phyloP scores from a whole-genome alignment of 352 stramenopile genomes.

The Phytophthora fragariaefolia region DNA sequence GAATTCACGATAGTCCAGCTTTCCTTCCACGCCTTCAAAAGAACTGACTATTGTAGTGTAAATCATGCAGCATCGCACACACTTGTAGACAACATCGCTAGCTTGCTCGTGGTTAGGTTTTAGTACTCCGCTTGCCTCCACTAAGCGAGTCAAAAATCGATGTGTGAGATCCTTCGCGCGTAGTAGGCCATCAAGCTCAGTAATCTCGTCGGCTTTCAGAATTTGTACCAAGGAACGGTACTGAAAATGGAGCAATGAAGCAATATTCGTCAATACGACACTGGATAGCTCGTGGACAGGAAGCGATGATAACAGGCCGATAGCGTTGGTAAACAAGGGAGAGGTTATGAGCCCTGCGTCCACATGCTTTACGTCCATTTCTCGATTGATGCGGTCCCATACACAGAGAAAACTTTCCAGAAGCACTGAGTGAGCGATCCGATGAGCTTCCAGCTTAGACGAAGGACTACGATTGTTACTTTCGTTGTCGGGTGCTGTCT shows the following conservation, averaged over 20 bases:
- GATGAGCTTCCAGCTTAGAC: neutral
- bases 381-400: slow-evolving; percentile 31
- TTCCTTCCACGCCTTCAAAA: slow-evolving; percentile 20
- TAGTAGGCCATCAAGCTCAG: slow-evolving; percentile 11
- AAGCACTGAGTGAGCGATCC: slow-evolving; percentile 3
- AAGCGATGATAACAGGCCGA: slow-evolving; percentile 33
- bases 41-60: slow-evolving; percentile 65
- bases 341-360: slow-evolving; percentile 22
- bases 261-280: slow-evolving; percentile 21
- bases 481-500: slow-evolving; percentile 3
- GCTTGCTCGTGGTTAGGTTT: slow-evolving; percentile 21
- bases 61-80: slow-evolving; percentile 68
- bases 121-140: slow-evolving; percentile 17
- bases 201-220: slow-evolving; percentile 28
- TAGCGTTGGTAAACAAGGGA: slow-evolving; percentile 31
- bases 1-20: slow-evolving; percentile 52
- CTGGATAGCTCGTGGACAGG: slow-evolving; percentile 17
- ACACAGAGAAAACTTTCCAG: slow-evolving; percentile 39
- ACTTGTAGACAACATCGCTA: slow-evolving; percentile 59
- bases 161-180: slow-evolving; percentile 35
- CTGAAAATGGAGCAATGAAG: slow-evolving; percentile 31
- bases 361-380: slow-evolving; percentile 36
- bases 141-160: slow-evolving; percentile 29
- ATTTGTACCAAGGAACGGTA: slow-evolving; percentile 35
- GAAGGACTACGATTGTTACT: slow-evolving; percentile 17